phyloP scores from a whole-genome alignment of 208 protist species.

The Crithidia fasciculata region DNA sequence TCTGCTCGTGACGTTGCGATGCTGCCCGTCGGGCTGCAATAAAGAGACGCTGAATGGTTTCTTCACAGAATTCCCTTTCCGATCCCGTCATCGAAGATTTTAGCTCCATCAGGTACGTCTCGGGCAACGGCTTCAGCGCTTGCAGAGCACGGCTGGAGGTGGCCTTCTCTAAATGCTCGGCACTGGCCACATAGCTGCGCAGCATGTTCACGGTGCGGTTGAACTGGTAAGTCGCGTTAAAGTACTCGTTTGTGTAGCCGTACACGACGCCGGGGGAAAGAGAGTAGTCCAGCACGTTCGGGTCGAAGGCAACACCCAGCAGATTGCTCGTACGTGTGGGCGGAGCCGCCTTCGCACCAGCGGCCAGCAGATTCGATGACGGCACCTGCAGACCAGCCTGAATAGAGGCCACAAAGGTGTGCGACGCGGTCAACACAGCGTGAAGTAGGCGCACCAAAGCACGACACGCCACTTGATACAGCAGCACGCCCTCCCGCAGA shows the following conservation, averaged over 20 bases:
- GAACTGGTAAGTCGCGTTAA: conserved; percentile 33
- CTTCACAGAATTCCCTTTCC: too few species aligned
- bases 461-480: conserved; percentile 27
- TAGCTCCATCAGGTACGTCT: neutral
- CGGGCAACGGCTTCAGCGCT: conserved; percentile 27
- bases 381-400: conserved; percentile 7
- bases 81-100: too few species aligned
- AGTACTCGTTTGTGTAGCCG: conserved; percentile 15
- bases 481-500: conserved; percentile 17
- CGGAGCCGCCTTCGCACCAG: neutral
- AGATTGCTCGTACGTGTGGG: neutral
- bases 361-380: neutral
- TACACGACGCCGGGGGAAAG: conserved; percentile 1
- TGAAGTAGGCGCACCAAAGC: conserved; percentile 29
- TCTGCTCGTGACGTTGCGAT: too few species aligned
- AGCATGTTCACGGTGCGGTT: conserved; percentile 33
- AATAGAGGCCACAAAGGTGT: conserved; percentile 12
- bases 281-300: neutral
- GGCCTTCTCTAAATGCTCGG: conserved; percentile 1
- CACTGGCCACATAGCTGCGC: conserved; percentile 6
- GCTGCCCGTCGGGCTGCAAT: too few species aligned
- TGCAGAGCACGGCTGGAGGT: neutral
- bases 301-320: neutral
- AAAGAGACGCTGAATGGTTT: too few species aligned
- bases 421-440: conserved; percentile 8